Evolutionary conservation across 495 filamentous ascomycete species (phyloP), one percentile per base, ranked within the genome.

Genomic region (Tuber calosporum): DNA sequence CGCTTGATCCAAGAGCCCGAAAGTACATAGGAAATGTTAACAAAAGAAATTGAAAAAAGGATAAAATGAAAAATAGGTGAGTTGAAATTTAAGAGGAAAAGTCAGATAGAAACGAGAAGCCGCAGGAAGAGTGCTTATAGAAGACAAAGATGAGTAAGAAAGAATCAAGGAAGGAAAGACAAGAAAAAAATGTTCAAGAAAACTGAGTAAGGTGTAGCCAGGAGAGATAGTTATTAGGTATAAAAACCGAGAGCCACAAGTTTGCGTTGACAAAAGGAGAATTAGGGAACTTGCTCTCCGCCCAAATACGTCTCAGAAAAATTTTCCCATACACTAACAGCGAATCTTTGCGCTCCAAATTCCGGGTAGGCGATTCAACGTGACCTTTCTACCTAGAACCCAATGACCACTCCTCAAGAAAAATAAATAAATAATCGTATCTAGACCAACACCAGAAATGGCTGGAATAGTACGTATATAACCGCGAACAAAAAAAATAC

Each of bases 1-100:
- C 76, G 77, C 76, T 78, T 74, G 75, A 78, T 78, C 76, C 76
- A 78, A 78, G 76, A 78, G 76, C 76, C 76, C 76, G 72, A 77
- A 73, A 73, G 40, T 62, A 62, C 53, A 62, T 62, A 62, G 26
- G 53, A 62, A 34, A 62, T 62, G 53, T 34, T 34, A 4, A 62
- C 48, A 53, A 41, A 69, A 13, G 36, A 40, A 62, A 73, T 36
- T 36, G 67, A 22, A 66, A 43, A 70, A 69, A 11, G 22, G 40
- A 70, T 74, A 67, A 39, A 67, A 38, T 26, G 34, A 70, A 67
- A 26, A 40, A 68, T 68, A 72, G 70, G 43, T 53, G 42, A 68
- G 41, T 77, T 77, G 53, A 62, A 62, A 62, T 62, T 62, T 62
- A 62, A 34, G 53, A 62, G n/a, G 53, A 30, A 30, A 62, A 62